A percentile compares a stretch with the other conserved stretches of the same genome.
Evolutionary conservation across 2,329 filamentous ascomycete genomes (phyloP).

Genomic region (Ophiostoma himal-ulmi): DNA sequence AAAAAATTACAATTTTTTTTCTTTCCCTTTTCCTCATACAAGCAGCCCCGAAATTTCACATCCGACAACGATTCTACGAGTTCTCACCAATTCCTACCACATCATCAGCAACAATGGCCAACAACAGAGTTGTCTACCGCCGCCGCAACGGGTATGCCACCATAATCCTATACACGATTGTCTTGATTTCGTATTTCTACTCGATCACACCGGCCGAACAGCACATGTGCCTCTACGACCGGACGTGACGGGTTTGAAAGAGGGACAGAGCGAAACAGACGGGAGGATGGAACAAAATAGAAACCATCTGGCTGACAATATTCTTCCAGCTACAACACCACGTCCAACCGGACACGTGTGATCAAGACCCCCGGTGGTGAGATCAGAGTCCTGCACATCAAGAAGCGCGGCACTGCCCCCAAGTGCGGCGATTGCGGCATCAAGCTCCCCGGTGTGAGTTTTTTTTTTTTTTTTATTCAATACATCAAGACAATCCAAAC

Average conservation of each 20-base stretch:
- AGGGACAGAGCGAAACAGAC: neutral
- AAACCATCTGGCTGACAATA: conserved; percentile 14
- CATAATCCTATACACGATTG: neutral
- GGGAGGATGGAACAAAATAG: neutral
- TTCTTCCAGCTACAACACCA: conserved; percentile 84
- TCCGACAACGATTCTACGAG: conserved; percentile 7
- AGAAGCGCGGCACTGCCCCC: conserved; percentile 96
- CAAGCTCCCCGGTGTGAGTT: conserved; percentile 92
- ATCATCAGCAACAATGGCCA: conserved; percentile 50
- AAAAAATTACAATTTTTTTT: conserved; percentile 23
- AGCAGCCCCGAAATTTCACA: conserved; percentile 17
- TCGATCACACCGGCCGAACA: neutral
- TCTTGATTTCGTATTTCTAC: neutral
- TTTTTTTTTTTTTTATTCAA: neutral
- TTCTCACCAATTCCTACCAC: conserved; percentile 28
- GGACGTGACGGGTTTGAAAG: neutral
- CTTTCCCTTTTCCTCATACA: conserved; percentile 17
- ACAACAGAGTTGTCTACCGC: conserved; percentile 61
- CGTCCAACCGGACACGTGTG: conserved; percentile 92
- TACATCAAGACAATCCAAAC: neutral
- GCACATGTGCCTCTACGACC: neutral
- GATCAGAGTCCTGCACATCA: conserved; percentile 96
- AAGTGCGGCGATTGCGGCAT: conserved; percentile 99
- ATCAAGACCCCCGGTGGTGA: conserved; percentile 95
- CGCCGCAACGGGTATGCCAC: conserved; percentile 70